Evolutionary conservation across 2,329 filamentous ascomycete genomes (phyloP).

Genomic region (Microsporum audouinii): DNA sequence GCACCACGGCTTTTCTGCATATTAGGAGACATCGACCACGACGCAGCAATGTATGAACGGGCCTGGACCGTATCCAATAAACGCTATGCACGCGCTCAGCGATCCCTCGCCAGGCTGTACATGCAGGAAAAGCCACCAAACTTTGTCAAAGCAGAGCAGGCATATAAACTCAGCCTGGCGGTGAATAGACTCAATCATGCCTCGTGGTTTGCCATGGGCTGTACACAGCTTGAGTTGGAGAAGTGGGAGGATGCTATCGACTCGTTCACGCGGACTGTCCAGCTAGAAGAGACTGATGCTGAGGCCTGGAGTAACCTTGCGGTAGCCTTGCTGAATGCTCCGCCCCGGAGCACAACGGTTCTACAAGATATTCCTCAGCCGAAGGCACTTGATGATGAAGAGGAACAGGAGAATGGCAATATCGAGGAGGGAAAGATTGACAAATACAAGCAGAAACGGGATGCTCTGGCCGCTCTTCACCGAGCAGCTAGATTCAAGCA

Average conservation of each 20-base stretch:
- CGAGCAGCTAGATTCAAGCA: conserved; percentile 72
- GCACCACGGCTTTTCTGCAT: conserved; percentile 87
- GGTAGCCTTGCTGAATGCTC: conserved; percentile 57
- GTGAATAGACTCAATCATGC: conserved; percentile 72
- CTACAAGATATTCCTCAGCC: conserved; percentile 11
- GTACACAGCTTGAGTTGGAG: conserved; percentile 67
- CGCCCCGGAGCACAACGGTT: conserved; percentile 5
- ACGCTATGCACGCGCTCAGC: conserved; percentile 76
- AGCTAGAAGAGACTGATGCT: conserved; percentile 76
- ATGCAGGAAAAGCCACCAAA: conserved; percentile 50
- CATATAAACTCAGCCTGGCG: conserved; percentile 64
- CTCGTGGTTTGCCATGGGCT: conserved; percentile 83
- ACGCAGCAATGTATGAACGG: conserved; percentile 63
- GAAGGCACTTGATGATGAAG: conserved; percentile 21
- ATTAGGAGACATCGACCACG: conserved; percentile 72
- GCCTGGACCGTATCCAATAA: conserved; percentile 77
- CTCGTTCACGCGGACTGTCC: conserved; percentile 72
- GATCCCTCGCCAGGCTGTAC: conserved; percentile 71
- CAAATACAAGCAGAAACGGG: conserved; percentile 52
- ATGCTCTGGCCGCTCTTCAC: conserved; percentile 76
- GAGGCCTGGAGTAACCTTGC: conserved; percentile 93
- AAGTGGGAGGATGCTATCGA: conserved; percentile 69
- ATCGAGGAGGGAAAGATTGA: conserved; percentile 25
- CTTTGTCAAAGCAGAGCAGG: conserved; percentile 57
- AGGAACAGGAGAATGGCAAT: conserved; percentile 10